Conservation (phyloP, 768 basidiomycete genomes). For the Rhizopogon vinicolor region DNA sequence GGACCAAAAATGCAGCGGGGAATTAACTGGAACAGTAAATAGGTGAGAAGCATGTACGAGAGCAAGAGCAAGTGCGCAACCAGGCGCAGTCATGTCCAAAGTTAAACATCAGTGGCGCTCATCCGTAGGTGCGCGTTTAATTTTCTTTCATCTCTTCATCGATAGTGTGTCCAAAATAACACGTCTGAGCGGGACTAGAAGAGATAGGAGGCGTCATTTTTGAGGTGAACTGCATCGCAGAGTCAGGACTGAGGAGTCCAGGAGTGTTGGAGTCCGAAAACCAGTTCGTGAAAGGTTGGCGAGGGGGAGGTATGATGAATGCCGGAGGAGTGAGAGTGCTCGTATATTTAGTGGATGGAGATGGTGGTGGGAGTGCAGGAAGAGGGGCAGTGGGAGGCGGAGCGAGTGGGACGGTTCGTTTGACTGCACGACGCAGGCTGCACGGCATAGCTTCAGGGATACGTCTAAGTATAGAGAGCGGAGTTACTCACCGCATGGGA, state of each 20-base stretch:
- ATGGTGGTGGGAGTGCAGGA: constrained; percentile 20
- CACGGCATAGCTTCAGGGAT: not conserved
- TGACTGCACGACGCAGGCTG: constrained; percentile 38
- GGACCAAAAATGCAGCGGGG: not conserved
- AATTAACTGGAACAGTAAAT: constrained; percentile 1
- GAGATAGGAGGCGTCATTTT: constrained; percentile 6
- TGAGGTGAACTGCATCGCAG: constrained; percentile 7
- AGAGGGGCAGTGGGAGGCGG: constrained; percentile 27
- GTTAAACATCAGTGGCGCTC: not conserved
- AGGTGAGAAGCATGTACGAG: not conserved
- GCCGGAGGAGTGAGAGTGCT: constrained; percentile 14
- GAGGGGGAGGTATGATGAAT: constrained; percentile 10
- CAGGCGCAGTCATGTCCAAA: not conserved
- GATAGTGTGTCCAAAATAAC: constrained; percentile 1
- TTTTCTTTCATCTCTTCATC: constrained; percentile 19
- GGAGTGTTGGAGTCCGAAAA: constrained; percentile 2
- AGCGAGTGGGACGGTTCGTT: constrained; percentile 20
- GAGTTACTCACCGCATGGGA: constrained; percentile 27
- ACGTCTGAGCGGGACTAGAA: constrained; percentile 8
- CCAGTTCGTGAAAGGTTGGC: constrained; percentile 14
- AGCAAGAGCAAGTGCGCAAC: not conserved
- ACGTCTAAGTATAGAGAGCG: not conserved
- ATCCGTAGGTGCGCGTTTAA: constrained; percentile 1
- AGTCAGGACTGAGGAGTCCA: constrained; percentile 8
- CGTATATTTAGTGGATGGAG: constrained; percentile 14